Evolutionary conservation across 179 eudicot species (phyloP).

Genomic region (Vitellaria paradoxa): DNA sequence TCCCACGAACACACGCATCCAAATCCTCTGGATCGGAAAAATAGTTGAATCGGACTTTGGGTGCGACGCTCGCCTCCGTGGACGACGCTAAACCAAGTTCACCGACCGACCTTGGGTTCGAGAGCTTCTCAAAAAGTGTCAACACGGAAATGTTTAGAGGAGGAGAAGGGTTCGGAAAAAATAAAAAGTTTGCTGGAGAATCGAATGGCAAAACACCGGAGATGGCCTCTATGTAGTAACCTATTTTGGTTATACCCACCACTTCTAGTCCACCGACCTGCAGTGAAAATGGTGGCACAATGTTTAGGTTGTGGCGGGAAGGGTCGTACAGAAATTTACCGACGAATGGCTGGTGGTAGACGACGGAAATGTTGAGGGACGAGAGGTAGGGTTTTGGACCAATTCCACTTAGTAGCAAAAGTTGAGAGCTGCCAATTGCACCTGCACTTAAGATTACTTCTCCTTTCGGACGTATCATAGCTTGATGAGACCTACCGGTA

Average conservation of each 20-base stretch:
- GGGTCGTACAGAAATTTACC: conserved; percentile 50
- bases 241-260: conserved; percentile 46
- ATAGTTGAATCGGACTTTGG: no score
- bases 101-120: conserved; percentile 49
- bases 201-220: conserved; percentile 42
- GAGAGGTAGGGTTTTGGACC: conserved; percentile 52
- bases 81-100: conserved; percentile 43
- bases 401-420: conserved; percentile 52
- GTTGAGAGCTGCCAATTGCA: conserved; percentile 62
- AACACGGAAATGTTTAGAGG: conserved; percentile 44
- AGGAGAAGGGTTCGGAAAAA: conserved; percentile 36
- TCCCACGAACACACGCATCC: conserved; percentile 33
- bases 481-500: conserved; percentile 40
- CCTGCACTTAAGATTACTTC: conserved; percentile 63
- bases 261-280: conserved; percentile 40
- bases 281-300: conserved; percentile 44
- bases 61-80: conserved; percentile 37
- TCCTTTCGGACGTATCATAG: conserved; percentile 35
- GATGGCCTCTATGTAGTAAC: conserved; percentile 38
- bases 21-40: conserved; percentile 43
- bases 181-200: conserved; percentile 32
- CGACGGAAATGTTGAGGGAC: conserved; percentile 55
- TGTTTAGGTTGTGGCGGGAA: conserved; percentile 45
- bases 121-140: conserved; percentile 42
- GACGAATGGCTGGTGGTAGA: conserved; percentile 44